Evolutionary conservation across 768 basidiomycete genomes (phyloP), one percentile per base, ranked within the genome.

Genomic region (Tephrocybe sp.): DNA sequence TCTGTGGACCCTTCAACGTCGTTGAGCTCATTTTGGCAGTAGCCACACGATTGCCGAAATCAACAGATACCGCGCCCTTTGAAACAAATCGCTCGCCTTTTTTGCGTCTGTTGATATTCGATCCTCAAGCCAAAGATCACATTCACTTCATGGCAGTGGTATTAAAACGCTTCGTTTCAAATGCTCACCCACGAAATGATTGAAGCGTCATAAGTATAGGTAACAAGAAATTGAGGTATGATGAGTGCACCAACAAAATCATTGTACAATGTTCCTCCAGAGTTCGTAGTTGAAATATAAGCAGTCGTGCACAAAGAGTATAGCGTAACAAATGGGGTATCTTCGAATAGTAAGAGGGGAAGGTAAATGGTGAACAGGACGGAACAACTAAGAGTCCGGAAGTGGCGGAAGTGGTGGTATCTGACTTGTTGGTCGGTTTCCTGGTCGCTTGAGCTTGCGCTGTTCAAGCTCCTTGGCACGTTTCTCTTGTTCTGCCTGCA

Each of bases 401-500:
- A 74, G 55, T 4, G 71, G 65, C 19, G 76, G 74, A 15, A 77
- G 60, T 9, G 69, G 61, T 22, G 73, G 72, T 39, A 68, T 58
- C 44, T 66, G 60, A 50, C 66, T 68, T 21, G 56, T 48, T 40
- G 57, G 57, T 22, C 66, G 58, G 43, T 64, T 62, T 18, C 61
- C 59, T 9, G 77, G 74, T 45, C 86, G 76, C 59, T 80, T 81
- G 30, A 77, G 64, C 63, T 78, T 84, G 56, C 82, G 79, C 55
- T 76, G 71, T 59, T 80, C 77, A 11, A 72, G 69, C 52, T 82
- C 83, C 51, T 77, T 78, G 42, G 81, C 79, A n/a, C 84, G 78
- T 47, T 79, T 76, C 62, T 91, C 87, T 57, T 88, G 86, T 62
- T 94, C 90, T 4, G 82, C 83, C 59, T 89, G 88, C 75, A 93